Evolutionary conservation across 192 early-diverging fungal species (phyloP).

Genomic region (Geranomyces michiganensis): DNA sequence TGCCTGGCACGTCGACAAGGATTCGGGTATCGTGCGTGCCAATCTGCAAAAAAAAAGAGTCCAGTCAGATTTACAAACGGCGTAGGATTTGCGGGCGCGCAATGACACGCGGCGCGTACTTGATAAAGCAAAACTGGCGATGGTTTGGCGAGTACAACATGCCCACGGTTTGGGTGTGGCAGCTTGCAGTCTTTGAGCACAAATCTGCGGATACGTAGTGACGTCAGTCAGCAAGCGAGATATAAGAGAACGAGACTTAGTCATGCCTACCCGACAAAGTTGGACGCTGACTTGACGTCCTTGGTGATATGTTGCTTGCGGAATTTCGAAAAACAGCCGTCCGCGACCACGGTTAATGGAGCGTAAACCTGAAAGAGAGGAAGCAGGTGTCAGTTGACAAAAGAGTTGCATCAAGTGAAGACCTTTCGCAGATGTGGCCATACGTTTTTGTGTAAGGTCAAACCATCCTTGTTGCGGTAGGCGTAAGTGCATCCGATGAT

Average conservation of each 20-base stretch:
- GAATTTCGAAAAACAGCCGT: constrained; percentile 96
- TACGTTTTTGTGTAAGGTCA: constrained; percentile 15
- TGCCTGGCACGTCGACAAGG: constrained; percentile 90
- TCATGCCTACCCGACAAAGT: constrained; percentile 71
- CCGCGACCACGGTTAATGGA: constrained; percentile 84
- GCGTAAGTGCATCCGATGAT: constrained; percentile 57
- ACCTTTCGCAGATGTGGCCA: neutral
- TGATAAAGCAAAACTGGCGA: constrained; percentile 92
- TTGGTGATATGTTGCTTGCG: constrained; percentile 69
- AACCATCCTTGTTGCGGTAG: constrained; percentile 10
- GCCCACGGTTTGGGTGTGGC: constrained; percentile 85
- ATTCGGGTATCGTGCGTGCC: constrained; percentile 83
- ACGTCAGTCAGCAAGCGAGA: neutral
- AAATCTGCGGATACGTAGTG: constrained; percentile 46
- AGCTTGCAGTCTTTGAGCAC: constrained; percentile 71
- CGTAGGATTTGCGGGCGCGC: neutral
- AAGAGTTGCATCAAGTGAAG: neutral
- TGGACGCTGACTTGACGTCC: constrained; percentile 56
- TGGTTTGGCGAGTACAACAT: constrained; percentile 85
- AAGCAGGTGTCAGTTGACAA: neutral
- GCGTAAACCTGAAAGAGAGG: constrained; percentile 54
- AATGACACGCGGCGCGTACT: too few relatives aligned
- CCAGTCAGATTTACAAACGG: too few relatives aligned
- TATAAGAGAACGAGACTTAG: neutral
- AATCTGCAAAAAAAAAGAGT: constrained; percentile 66